These are phyloP conservation scores for Hippophae rhamnoides DNA, from an alignment of 306 rosid genomes.

Conservation along the genomic window DNA sequence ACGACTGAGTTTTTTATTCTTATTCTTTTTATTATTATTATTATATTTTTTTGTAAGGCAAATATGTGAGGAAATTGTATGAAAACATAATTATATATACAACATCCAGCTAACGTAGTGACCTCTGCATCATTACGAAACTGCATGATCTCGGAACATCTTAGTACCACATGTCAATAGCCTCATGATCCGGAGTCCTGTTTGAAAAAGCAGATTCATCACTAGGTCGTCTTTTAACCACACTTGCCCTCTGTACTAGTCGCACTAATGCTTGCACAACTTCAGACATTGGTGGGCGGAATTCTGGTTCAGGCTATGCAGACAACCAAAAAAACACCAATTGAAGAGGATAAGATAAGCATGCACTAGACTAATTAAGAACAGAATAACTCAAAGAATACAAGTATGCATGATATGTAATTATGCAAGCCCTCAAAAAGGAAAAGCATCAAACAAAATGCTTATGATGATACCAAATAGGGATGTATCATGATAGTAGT, in stretches of 20 bases:
- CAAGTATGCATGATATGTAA: neutral
- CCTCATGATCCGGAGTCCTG: constrained; percentile 81
- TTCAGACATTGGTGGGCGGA: constrained; percentile 99
- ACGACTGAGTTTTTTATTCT: too few relatives aligned
- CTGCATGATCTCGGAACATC: constrained; percentile 13
- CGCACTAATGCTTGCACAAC: constrained; percentile 94
- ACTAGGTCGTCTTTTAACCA: constrained; percentile 75
- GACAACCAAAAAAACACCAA: neutral
- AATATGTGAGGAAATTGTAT: too few relatives aligned
- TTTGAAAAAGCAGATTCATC: constrained; percentile 70
- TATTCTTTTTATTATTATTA: too few relatives aligned
- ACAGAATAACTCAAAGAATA: neutral
- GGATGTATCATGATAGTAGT: too few relatives aligned
- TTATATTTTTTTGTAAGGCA: too few relatives aligned
- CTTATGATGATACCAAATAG: too few relatives aligned
- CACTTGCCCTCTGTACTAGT: constrained; percentile 84
- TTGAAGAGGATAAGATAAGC: neutral
- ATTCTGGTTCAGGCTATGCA: constrained; percentile 83
- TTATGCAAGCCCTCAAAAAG: neutral
- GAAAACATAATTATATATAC: constrained; percentile 5
- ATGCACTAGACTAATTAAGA: neutral
- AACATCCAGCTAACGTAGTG: constrained; percentile 14
- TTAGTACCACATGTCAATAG: constrained; percentile 56
- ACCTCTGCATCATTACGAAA: constrained; percentile 35
- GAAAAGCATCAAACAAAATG: too few relatives aligned